Conservation (phyloP, 2,329 filamentous ascomycete genomes). For the Colletotrichum tropicicola region DNA sequence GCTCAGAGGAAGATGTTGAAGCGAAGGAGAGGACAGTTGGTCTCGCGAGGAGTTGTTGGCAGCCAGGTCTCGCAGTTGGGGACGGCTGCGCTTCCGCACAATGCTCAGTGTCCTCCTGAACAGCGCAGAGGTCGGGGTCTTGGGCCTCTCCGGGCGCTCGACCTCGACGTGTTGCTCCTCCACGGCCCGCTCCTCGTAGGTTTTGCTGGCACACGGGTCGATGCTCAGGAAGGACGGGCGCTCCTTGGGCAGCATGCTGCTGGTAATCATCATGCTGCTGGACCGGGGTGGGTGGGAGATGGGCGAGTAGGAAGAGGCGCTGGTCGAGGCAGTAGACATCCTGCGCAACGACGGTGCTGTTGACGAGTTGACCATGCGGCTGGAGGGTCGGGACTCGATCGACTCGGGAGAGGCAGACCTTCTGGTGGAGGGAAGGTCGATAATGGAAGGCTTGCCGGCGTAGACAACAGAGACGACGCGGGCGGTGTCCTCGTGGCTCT, state of each 20-base stretch:
- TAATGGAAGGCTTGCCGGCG: conserved; percentile 66
- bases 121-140: conserved; percentile 53
- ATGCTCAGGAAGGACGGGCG: conserved; percentile 60
- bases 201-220: conserved; percentile 60
- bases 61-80: conserved; percentile 48
- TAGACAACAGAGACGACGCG: conserved; percentile 68
- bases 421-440: conserved; percentile 52
- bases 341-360: conserved; percentile 43
- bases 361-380: conserved; percentile 29
- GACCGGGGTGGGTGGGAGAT: conserved; percentile 49
- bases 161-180: conserved; percentile 39
- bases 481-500: conserved; percentile 64
- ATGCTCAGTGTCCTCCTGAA: conserved; percentile 64
- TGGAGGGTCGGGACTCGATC: conserved; percentile 39
- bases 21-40: conserved; percentile 36
- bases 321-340: conserved; percentile 43
- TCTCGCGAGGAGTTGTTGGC: conserved; percentile 46
- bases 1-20: conserved; percentile 39
- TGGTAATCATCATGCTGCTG: conserved; percentile 48
- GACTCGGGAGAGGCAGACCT: conserved; percentile 55
- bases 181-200: conserved; percentile 38
- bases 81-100: conserved; percentile 63
- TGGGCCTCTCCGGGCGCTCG: conserved; percentile 47
- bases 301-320: conserved; percentile 42
- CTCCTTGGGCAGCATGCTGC: conserved; percentile 43